Base-by-base conservation (phyloP, 352 stramenopile species). In the Phytophthora pisi region DNA sequence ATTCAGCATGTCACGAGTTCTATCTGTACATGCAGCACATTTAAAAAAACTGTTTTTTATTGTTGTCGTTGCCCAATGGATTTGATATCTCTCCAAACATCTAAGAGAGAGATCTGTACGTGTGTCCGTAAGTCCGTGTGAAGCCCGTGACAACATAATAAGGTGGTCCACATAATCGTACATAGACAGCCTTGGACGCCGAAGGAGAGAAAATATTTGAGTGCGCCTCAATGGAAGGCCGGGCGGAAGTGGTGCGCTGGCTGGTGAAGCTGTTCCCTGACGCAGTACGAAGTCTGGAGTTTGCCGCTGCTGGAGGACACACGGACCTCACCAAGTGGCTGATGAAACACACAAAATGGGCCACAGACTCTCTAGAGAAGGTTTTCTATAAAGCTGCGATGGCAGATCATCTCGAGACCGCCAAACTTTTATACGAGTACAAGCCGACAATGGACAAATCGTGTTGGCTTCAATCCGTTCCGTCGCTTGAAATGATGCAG, bases 401-500 rank as follows among this genome's bases (percentile, higher is more conserved):
- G 18, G 51, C 62, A 36, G 59, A 47, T 45, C 64, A 73, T 47
- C 45, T 77, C 42, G 42, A 58, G 1, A 56, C 66, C 20, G 68
- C 63, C 16, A 51, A 40, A 13, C 59, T 63, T 10, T 64, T 76
- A 23, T 49, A 51, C 40, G 15, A 42, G 6, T 11, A 49, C 8
- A 46, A 46, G 20, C 52, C 52, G 1, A 16, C 52, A 9, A 34
- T 36, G 18, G 15, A 1, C 13, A 26, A 20, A 31, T 7, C 5
- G 38, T 26, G 18, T 11, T 15, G 28, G 20, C 13, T 49, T 3
- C 5, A 49, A 36, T 20, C 34, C 20, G 42, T 56, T n/a, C 9
- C 38, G 6, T 45, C 38, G 52, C 9, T 57, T 34, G 23, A 73
- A 73, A 51, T 50, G 34, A 11, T 73, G 60, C 34, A 73, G 40